Evolutionary conservation across 257 asterid genomes (phyloP).

Genomic region (Anisodus acutangulus): DNA sequence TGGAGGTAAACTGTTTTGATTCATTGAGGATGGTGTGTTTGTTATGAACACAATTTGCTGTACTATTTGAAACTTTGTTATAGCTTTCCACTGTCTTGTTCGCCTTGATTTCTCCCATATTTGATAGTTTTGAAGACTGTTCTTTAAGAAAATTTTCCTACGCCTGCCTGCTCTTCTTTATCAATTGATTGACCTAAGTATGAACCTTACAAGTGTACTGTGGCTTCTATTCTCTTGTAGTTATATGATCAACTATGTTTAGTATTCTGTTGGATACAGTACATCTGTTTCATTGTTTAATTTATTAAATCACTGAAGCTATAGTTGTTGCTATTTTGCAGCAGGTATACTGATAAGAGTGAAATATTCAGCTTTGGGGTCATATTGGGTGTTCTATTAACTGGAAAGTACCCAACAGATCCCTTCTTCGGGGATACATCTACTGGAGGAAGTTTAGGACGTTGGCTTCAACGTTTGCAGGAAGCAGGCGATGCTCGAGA

Average conservation of each 20-base stretch:
- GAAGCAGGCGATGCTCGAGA: constrained; percentile 82
- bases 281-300: not conserved
- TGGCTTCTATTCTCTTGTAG: constrained; percentile 6
- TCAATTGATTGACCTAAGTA: not conserved
- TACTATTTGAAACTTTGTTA: not conserved
- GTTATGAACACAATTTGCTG: not conserved
- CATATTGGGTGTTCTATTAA: constrained; percentile 70
- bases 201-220: not conserved
- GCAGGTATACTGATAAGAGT: constrained; percentile 87
- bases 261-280: not conserved
- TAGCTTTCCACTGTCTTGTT: not conserved
- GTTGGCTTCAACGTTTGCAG: constrained; percentile 79
- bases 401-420: constrained; percentile 78
- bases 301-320: not conserved
- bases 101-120: not conserved
- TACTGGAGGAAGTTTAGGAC: constrained; percentile 73
- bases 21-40: not conserved
- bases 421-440: constrained; percentile 61
- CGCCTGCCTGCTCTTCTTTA: not conserved
- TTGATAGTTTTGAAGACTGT: not conserved
- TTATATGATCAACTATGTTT: not conserved
- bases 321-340: not conserved
- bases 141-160: not conserved
- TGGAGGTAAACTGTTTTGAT: not conserved
- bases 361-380: constrained; percentile 94